Conservation (phyloP, 1,139 yeast species). For the Magnusiomyces fungicola region DNA sequence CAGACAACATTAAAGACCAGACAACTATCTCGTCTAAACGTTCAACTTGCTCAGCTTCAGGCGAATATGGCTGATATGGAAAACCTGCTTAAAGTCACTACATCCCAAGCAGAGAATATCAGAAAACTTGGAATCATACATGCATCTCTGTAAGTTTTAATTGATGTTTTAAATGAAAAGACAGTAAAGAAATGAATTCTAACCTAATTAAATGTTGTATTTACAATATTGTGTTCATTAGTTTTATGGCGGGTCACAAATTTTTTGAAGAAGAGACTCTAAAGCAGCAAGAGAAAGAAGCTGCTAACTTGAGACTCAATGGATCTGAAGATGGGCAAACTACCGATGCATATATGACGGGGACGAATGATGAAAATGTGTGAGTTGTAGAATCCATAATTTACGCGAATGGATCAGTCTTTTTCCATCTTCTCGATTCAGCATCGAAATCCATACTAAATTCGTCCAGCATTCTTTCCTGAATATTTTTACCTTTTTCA, state of each 20-base stretch:
- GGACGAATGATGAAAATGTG: too few species aligned
- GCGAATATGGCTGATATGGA: conserved; percentile 54
- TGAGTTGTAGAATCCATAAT: background rate
- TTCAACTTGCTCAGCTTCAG: conserved; percentile 56
- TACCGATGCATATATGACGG: too few species aligned
- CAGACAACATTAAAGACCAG: conserved; percentile 37
- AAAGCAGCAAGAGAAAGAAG: conserved; percentile 11
- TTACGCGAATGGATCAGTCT: conserved; percentile 4
- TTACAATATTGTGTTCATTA: too few species aligned
- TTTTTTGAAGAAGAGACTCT: conserved; percentile 48
- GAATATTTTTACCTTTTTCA: conserved; percentile 19
- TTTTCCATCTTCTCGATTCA: conserved; percentile 18
- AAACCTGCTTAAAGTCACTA: conserved; percentile 46
- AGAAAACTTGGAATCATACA: conserved; percentile 54
- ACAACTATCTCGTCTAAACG: conserved; percentile 52
- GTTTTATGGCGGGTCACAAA: conserved; percentile 55
- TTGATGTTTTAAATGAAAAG: background rate
- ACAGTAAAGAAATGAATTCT: too few species aligned
- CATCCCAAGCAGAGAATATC: conserved; percentile 50
- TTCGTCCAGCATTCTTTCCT: conserved; percentile 19
- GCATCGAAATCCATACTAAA: conserved; percentile 23
- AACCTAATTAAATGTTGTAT: too few species aligned
- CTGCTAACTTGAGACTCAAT: background rate
- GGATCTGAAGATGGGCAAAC: too few species aligned
- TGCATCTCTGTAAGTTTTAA: conserved; percentile 42